Base-by-base conservation (phyloP, 2,329 filamentous ascomycete species). In the Thielaviopsis ethacetica region DNA sequence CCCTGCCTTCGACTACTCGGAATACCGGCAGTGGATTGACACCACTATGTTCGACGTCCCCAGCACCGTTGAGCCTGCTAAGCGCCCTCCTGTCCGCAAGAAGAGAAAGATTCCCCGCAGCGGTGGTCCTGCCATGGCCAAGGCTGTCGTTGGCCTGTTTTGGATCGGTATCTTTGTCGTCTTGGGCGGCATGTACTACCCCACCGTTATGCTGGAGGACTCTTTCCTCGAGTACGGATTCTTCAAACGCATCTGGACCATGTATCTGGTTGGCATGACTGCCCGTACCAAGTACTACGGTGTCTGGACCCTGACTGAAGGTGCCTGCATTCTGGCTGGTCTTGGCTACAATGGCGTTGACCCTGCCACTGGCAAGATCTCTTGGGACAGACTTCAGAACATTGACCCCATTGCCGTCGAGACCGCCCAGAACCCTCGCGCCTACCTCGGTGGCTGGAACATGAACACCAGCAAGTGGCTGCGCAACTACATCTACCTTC, bases 381-480 rank as follows among this genome's bases (percentile, higher is more conserved):
- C 84, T 61, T 98, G 93, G 74, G 84, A 95, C 67, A 83, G 91
- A 27, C 75, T 97, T 19, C 85, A 88, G 65, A 98, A 98, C 67
- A 88, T 98, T 64, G 83, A 87, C 64, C 86, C 93, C 0, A 85
- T 83, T 78, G 82, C 81, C 2, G 87, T 98, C 27, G 93, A 98
- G 72, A 77, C 82, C 0, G 93, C 91, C 0, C 91, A 96, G 71
- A 98, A 97, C 69, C 87, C 88, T n/a, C 84, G 91, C 58, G 90
- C 82, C 1, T 97, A 93, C 66, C 78, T 98, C 2, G 91, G 85
- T 54, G 86, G 83, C 66, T 98, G 93, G 93, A 98, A 98, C 71
- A 95, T 96, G 75, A 97, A 97, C 71, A 98, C 93, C 13, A 98
- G 96, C 70, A 83, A 88, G 66, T 98, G 93, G 93, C 75, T 98